Percentiles rank a stretch among this genome's conserved stretches.
These are phyloP conservation scores for Colletotrichum musae DNA, from an alignment of 2,329 filamentous ascomycete species.

Conservation along the genomic window DNA sequence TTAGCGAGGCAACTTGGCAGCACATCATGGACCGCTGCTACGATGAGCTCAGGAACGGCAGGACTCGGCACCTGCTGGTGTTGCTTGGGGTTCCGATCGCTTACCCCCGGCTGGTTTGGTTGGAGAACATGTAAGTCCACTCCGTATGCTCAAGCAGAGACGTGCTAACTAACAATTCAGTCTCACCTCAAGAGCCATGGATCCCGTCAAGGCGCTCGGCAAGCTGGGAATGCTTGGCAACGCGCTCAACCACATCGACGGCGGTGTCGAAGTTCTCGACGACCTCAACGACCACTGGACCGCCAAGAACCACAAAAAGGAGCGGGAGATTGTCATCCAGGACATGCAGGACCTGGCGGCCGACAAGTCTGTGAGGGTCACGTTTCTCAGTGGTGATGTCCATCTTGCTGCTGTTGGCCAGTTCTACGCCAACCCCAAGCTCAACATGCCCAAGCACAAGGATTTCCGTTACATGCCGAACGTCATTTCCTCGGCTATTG, in stretches of 20 bases:
- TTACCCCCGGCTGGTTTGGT: constrained; percentile 81
- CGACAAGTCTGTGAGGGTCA: constrained; percentile 91
- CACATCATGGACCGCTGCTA: constrained; percentile 89
- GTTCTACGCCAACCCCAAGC: constrained; percentile 92
- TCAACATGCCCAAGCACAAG: constrained; percentile 84
- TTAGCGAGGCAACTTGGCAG: constrained; percentile 87
- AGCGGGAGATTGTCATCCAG: constrained; percentile 88
- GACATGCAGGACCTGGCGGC: constrained; percentile 94
- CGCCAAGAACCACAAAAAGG: constrained; percentile 91
- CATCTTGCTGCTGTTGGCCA: constrained; percentile 93
- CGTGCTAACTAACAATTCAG: constrained; percentile 58
- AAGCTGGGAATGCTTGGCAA: constrained; percentile 84
- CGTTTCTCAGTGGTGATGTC: constrained; percentile 93
- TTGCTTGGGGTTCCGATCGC: constrained; percentile 87
- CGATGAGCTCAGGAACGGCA: constrained; percentile 83
- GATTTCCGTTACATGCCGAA: constrained; percentile 99
- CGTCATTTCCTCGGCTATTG: constrained; percentile 93
- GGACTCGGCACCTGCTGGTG: constrained; percentile 91
- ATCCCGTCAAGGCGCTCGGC: constrained; percentile 89
- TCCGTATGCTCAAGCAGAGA: constrained; percentile 5
- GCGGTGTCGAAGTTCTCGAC: constrained; percentile 91
- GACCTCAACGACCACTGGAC: constrained; percentile 98
- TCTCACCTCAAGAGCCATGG: constrained; percentile 87
- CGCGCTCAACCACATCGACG: constrained; percentile 90
- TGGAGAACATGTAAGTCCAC: constrained; percentile 75